phyloP scores from a whole-genome alignment of 371 early-diverging fungal species.

The Actinomortierella wolfii region DNA sequence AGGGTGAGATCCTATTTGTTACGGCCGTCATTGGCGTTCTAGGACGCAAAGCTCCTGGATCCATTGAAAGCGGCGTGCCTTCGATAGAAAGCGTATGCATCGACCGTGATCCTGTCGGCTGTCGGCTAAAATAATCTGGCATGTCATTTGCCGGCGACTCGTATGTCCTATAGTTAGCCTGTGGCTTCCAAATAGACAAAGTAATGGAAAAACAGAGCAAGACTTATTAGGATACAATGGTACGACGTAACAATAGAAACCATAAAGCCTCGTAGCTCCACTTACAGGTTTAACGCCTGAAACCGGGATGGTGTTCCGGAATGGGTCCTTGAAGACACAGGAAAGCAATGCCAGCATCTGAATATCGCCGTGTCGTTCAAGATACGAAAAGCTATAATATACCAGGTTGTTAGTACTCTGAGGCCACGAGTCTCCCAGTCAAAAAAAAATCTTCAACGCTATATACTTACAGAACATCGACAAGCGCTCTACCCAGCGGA shows the following conservation, averaged over 20 bases:
- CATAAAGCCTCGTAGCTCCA: no score
- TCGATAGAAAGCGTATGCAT: slow-evolving; percentile 16
- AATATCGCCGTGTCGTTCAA: slow-evolving; percentile 74
- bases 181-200: slow-evolving; percentile 14
- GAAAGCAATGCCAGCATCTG: slow-evolving; percentile 85
- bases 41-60: not conserved
- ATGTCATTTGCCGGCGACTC: slow-evolving; percentile 32
- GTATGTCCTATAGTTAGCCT: slow-evolving; percentile 23
- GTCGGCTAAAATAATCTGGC: slow-evolving; percentile 42
- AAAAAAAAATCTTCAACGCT: not conserved
- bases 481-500: slow-evolving; percentile 70
- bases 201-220: not conserved
- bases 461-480: slow-evolving; percentile 61
- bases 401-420: slow-evolving; percentile 2
- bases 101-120: slow-evolving; percentile 17
- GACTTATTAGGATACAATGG: no score
- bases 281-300: slow-evolving; percentile 36
- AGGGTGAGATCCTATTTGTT: slow-evolving; percentile 29
- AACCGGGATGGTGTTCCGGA: slow-evolving; percentile 39
- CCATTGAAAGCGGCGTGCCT: slow-evolving; percentile 40
- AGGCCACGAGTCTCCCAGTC: not conserved
- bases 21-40: slow-evolving; percentile 25
- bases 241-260: no score
- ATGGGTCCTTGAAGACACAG: slow-evolving; percentile 69
- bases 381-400: slow-evolving; percentile 63